These are phyloP conservation scores for Sarocladium brachiariae DNA, from an alignment of 2,329 filamentous ascomycete genomes.

Conservation along the genomic window DNA sequence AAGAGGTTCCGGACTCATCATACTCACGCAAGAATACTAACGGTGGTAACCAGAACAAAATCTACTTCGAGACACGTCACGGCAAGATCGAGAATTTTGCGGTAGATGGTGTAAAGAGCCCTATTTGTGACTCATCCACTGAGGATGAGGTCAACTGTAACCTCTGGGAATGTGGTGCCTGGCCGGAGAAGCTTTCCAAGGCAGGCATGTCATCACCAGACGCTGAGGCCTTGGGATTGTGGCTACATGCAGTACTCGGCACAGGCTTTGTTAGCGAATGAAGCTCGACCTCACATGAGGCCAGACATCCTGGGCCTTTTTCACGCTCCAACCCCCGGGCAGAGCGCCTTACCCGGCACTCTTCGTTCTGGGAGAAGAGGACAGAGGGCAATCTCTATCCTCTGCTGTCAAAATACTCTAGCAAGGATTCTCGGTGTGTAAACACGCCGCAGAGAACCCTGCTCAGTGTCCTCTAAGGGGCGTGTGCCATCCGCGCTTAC, in stretches of 20 bases:
- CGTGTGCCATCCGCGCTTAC: conserved; percentile 1
- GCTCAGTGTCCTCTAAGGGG: too few species aligned
- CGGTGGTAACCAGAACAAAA: conserved; percentile 17
- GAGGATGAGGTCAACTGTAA: background rate
- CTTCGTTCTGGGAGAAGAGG: background rate
- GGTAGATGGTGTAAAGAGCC: conserved; percentile 16
- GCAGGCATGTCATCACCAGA: conserved; percentile 6
- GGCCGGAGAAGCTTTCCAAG: conserved; percentile 3
- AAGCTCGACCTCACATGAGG: too few species aligned
- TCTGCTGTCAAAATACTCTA: too few species aligned
- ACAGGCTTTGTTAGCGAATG: conserved; percentile 5
- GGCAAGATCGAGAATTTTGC: conserved; percentile 28
- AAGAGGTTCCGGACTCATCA: background rate
- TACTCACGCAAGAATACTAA: background rate
- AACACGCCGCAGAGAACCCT: background rate
- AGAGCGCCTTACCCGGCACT: background rate
- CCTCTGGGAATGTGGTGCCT: conserved; percentile 7
- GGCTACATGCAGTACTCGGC: conserved; percentile 10
- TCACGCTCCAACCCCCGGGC: background rate
- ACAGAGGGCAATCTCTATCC: background rate
- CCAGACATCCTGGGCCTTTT: too few species aligned
- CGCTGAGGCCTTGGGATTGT: background rate
- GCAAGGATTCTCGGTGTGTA: background rate
- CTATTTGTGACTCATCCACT: background rate
- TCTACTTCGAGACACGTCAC: conserved; percentile 30